phyloP scores from a whole-genome alignment of 2,329 filamentous ascomycete species.

The Sporothrix protearum region DNA sequence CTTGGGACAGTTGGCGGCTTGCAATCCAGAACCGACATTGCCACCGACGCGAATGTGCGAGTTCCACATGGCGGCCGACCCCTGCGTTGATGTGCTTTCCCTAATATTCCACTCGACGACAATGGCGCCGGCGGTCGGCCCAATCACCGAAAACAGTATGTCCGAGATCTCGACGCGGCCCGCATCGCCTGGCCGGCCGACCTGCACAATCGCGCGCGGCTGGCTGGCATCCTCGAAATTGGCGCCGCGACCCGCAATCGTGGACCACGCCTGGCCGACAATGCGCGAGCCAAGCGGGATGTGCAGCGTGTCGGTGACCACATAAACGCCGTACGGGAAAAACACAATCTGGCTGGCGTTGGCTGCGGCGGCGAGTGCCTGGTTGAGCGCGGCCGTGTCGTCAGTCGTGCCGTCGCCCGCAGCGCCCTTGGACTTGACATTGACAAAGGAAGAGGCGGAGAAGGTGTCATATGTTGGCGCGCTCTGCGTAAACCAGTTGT shows the following conservation, averaged over 20 bases:
- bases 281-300: slow-evolving; percentile 48
- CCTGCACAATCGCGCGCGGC: slow-evolving; percentile 61
- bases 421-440: slow-evolving; percentile 23
- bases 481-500: background rate
- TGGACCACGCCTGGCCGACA: slow-evolving; percentile 52
- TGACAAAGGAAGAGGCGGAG: background rate
- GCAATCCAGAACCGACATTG: slow-evolving; percentile 61
- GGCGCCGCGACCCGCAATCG: slow-evolving; percentile 39
- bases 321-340: slow-evolving; percentile 56
- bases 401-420: slow-evolving; percentile 54
- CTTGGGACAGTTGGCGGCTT: slow-evolving; percentile 57
- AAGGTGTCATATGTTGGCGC: background rate
- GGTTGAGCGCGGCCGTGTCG: slow-evolving; percentile 58
- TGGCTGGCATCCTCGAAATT: slow-evolving; percentile 56
- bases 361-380: slow-evolving; percentile 49
- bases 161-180: slow-evolving; percentile 68
- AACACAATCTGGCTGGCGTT: slow-evolving; percentile 49
- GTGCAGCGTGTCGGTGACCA: slow-evolving; percentile 45
- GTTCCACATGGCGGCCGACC: slow-evolving; percentile 37
- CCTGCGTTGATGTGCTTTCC: slow-evolving; percentile 46
- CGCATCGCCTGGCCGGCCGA: slow-evolving; percentile 56
- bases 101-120: slow-evolving; percentile 69
- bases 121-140: slow-evolving; percentile 62
- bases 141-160: slow-evolving; percentile 65
- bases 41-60: slow-evolving; percentile 71